A percentile compares a stretch with the other conserved stretches of the same genome.
phyloP scores from a whole-genome alignment of 108 stramenopile genomes.

The Aurantiochytrium sp. region DNA sequence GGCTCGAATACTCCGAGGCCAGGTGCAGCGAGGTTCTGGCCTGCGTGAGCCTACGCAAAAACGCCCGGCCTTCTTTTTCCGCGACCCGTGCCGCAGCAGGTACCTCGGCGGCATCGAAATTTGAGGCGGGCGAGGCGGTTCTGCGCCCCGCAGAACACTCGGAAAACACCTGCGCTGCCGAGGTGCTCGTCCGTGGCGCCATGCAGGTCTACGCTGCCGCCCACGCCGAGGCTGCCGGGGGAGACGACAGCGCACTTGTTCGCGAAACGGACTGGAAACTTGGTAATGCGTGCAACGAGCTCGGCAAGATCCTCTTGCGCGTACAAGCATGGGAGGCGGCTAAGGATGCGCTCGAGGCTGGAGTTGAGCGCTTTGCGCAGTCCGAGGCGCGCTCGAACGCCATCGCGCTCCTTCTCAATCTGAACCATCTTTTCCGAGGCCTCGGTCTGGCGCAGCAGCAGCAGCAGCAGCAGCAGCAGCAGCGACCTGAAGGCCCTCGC shows the following conservation, averaged over 20 bases:
- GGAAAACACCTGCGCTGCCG: background rate
- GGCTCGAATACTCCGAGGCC: background rate
- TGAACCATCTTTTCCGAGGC: background rate
- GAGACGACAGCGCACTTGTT: background rate
- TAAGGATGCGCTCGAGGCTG: background rate
- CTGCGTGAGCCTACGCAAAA: background rate
- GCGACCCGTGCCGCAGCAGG: background rate
- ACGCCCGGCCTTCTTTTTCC: background rate
- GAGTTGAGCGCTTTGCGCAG: background rate
- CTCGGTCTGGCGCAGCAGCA: background rate
- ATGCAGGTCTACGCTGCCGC: background rate
- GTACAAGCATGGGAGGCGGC: background rate
- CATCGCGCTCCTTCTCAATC: background rate
- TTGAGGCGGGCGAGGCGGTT: too few relatives aligned
- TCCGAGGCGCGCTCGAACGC: background rate
- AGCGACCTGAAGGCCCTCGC: too few relatives aligned
- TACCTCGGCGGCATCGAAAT: background rate
- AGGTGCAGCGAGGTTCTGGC: background rate
- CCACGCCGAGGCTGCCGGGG: background rate
- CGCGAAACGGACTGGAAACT: constrained; percentile 8
- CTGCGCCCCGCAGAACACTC: background rate
- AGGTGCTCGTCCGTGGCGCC: background rate
- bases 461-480: background rate
- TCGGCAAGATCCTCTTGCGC: background rate
- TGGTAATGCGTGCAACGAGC: background rate